Evolutionary conservation across 2,329 filamentous ascomycete genomes (phyloP).

Genomic region (Pseudocercospora fuligena): DNA sequence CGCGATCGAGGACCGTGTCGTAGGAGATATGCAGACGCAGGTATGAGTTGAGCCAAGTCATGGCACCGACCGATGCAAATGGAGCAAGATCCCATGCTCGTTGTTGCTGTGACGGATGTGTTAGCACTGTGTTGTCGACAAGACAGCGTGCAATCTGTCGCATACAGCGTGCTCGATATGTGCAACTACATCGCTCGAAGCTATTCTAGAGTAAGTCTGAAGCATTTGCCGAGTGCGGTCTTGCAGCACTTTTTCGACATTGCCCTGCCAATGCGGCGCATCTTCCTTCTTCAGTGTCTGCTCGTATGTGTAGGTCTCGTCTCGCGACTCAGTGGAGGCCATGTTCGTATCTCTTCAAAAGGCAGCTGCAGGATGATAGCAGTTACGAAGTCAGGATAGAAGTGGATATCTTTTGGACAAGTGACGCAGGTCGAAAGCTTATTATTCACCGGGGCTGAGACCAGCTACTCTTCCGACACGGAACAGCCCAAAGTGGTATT

Average conservation of each 20-base stretch:
- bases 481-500: background rate
- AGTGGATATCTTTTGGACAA: background rate
- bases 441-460: background rate
- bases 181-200: background rate
- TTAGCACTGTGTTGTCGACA: background rate
- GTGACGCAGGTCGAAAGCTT: background rate
- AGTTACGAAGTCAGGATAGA: background rate
- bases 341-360: background rate
- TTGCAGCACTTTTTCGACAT: slow-evolving; percentile 11
- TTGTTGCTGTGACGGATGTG: background rate
- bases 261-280: slow-evolving; percentile 6
- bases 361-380: background rate
- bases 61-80: slow-evolving; percentile 21
- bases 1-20: slow-evolving; percentile 14
- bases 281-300: slow-evolving; percentile 1
- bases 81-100: background rate
- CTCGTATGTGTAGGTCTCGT: background rate
- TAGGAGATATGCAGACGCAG: slow-evolving; percentile 16
- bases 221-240: slow-evolving; percentile 8
- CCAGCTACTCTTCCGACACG: background rate
- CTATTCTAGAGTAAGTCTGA: slow-evolving; percentile 4
- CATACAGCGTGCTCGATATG: slow-evolving; percentile 10
- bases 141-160: background rate
- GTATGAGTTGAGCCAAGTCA: slow-evolving; percentile 25
- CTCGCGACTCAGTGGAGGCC: background rate